phyloP scores from a whole-genome alignment of 805 yeast species.

The Zygosaccharomyces lentus region DNA sequence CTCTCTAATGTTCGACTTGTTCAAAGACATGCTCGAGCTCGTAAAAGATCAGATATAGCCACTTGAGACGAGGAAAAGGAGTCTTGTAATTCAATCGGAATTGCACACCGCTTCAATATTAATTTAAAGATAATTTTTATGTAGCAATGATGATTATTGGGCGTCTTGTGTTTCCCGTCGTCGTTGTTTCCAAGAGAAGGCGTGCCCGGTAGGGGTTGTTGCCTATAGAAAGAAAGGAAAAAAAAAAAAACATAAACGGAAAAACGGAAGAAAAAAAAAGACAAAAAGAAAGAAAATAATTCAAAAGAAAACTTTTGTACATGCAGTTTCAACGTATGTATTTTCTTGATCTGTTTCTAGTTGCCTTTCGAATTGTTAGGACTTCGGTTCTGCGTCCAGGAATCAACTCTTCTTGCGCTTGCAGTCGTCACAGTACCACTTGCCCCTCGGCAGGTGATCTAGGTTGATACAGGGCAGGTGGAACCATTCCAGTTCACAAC shows the following conservation, averaged over 20 bases:
- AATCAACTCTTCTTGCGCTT: constrained; percentile 12
- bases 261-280: neutral
- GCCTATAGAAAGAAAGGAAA: neutral
- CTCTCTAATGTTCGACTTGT: constrained; percentile 52
- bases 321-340: neutral
- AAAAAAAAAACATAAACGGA: neutral
- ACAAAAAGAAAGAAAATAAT: neutral
- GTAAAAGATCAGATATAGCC: neutral
- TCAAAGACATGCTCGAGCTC: constrained; percentile 18
- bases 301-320: neutral
- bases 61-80: neutral
- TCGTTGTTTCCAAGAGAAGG: constrained; percentile 1
- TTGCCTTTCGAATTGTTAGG: neutral
- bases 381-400: neutral
- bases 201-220: neutral
- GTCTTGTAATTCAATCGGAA: neutral
- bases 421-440: constrained; percentile 78
- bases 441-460: constrained; percentile 78
- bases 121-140: neutral
- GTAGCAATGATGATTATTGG: neutral
- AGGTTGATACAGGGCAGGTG: constrained; percentile 91
- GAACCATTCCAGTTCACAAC: constrained; percentile 92
- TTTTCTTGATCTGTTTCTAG: neutral
- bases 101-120: neutral
- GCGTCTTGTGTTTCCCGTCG: neutral